A percentile compares a stretch with the other conserved stretches of the same genome.
These are phyloP conservation scores for Arthroderma sp. DNA, from an alignment of 2,329 filamentous ascomycete species.

Conservation along the genomic window DNA sequence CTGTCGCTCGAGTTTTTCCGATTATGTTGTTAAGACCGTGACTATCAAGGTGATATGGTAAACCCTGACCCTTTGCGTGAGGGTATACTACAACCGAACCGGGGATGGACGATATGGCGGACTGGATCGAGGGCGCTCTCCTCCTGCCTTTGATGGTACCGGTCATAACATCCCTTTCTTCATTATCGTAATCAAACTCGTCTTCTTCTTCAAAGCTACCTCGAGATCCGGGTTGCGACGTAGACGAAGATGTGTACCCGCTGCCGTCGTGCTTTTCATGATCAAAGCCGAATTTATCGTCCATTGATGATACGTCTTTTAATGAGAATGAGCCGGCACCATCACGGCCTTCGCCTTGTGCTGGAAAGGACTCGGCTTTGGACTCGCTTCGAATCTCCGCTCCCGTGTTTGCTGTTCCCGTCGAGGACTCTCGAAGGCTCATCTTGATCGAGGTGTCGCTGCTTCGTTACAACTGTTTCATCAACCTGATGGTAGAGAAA, in stretches of 20 bases:
- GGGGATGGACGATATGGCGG: slow-evolving; percentile 30
- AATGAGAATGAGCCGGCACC: not conserved
- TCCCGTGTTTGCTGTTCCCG: not conserved
- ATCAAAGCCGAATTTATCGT: not conserved
- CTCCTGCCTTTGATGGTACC: not conserved
- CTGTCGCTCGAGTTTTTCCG: no score
- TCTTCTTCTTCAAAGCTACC: not conserved
- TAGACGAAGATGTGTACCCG: slow-evolving; percentile 1
- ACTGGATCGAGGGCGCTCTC: slow-evolving; percentile 11
- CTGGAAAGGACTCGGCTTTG: not conserved
- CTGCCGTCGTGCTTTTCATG: not conserved
- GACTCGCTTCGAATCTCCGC: not conserved
- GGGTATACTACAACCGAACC: slow-evolving; percentile 25
- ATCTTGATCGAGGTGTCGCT: not conserved
- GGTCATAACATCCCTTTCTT: not conserved
- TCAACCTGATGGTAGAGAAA: not conserved
- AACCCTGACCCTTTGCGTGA: slow-evolving; percentile 8
- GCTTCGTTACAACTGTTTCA: not conserved
- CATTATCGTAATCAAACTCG: not conserved
- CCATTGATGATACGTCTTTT: not conserved
- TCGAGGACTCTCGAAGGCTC: not conserved
- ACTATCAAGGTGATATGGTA: no score
- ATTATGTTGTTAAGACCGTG: no score
- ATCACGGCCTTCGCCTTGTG: not conserved
- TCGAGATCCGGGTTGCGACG: slow-evolving; percentile 1